Evolutionary conservation across 2,329 filamentous ascomycete species (phyloP).

Genomic region (Myriangium duriaei): DNA sequence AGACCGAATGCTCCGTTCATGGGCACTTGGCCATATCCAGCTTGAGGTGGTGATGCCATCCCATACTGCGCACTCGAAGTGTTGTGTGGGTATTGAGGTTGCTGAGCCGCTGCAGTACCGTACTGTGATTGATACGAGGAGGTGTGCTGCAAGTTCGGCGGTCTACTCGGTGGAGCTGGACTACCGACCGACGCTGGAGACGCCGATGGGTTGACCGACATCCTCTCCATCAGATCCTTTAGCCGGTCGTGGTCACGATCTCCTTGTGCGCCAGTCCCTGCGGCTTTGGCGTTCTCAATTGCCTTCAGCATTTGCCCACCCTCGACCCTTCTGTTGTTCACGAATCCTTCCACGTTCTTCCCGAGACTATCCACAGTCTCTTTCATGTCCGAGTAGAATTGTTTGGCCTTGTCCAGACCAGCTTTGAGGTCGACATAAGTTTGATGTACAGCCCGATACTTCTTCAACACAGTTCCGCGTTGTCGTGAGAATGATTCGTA

Average conservation of each 20-base stretch:
- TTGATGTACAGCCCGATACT: conserved; percentile 84
- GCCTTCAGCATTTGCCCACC: conserved; percentile 78
- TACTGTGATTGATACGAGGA: conserved; percentile 27
- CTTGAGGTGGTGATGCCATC: conserved; percentile 21
- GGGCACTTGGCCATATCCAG: conserved; percentile 13
- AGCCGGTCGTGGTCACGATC: conserved; percentile 79
- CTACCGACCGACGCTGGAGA: conserved; percentile 26
- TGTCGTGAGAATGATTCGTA: conserved; percentile 83
- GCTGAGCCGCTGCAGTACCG: conserved; percentile 41
- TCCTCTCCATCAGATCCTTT: conserved; percentile 83
- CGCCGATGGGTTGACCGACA: conserved; percentile 61
- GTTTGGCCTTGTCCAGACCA: conserved; percentile 74
- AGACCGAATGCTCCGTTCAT: conserved; percentile 11
- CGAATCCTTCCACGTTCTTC: conserved; percentile 94
- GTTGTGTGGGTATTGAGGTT: conserved; percentile 28
- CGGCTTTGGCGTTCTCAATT: conserved; percentile 64
- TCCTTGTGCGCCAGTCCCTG: conserved; percentile 42
- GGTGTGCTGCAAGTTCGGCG: conserved; percentile 30
- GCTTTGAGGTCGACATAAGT: conserved; percentile 83
- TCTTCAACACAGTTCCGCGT: conserved; percentile 64
- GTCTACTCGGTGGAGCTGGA: conserved; percentile 24
- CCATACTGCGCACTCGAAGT: conserved; percentile 14
- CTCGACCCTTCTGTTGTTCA: conserved; percentile 85
- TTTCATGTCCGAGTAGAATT: conserved; percentile 92
- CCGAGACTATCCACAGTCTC: conserved; percentile 83